These are phyloP conservation scores for Lentinula sp. DNA, from an alignment of 768 basidiomycete species.

Conservation along the genomic window DNA sequence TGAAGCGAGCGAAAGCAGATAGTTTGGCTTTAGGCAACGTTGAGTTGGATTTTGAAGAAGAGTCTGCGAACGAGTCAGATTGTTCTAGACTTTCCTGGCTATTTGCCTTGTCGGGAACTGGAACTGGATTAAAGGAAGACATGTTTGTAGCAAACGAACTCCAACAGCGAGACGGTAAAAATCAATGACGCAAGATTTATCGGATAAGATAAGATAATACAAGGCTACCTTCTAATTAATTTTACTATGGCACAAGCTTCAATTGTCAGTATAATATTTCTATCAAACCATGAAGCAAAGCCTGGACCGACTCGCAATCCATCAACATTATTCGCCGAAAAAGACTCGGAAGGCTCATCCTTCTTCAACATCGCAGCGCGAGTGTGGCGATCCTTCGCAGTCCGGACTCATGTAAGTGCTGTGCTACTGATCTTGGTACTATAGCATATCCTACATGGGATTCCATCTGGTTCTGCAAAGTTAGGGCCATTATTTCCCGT, in stretches of 20 bases:
- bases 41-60: not conserved
- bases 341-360: too few species aligned
- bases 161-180: not conserved
- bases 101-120: not conserved
- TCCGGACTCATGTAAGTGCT: too few species aligned
- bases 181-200: not conserved
- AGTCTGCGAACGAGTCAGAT: not conserved
- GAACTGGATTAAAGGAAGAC: not conserved
- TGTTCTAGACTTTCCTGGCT: not conserved
- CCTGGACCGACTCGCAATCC: not conserved
- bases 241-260: too few species aligned
- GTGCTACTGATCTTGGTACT: too few species aligned
- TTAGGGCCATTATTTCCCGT: too few species aligned
- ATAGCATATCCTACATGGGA: too few species aligned
- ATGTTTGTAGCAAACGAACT: not conserved
- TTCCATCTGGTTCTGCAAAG: too few species aligned
- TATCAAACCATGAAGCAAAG: not conserved
- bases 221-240: too few species aligned
- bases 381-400: too few species aligned
- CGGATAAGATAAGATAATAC: not conserved
- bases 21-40: slow-evolving; percentile 26
- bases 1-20: slow-evolving; percentile 28
- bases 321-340: too few species aligned
- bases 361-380: too few species aligned
- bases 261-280: too few species aligned